Evolutionary conservation across 2,329 filamentous ascomycete species (phyloP).

Genomic region (Exophiala dermatitidis): DNA sequence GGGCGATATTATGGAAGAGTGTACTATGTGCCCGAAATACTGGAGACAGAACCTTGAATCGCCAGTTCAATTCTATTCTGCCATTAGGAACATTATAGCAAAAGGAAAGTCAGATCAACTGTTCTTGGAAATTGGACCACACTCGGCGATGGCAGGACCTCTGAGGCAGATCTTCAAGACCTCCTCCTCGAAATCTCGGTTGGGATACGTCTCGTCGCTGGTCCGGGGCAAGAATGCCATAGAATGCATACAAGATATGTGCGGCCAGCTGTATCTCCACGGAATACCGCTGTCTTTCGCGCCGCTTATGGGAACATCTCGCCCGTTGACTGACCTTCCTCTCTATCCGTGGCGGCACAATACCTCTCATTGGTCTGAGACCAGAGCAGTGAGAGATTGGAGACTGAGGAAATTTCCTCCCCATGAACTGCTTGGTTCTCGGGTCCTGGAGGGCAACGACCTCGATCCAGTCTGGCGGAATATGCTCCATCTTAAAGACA

Average conservation of each 20-base stretch:
- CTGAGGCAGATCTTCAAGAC: neutral
- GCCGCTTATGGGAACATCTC: neutral
- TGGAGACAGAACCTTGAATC: neutral
- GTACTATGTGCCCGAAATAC: neutral
- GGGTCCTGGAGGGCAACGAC: neutral
- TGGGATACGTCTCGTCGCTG: neutral
- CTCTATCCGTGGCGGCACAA: constrained; percentile 47
- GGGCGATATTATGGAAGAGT: neutral
- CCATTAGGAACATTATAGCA: neutral
- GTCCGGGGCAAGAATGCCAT: neutral
- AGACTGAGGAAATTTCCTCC: constrained; percentile 33
- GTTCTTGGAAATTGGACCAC: neutral
- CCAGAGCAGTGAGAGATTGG: constrained; percentile 36
- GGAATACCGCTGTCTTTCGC: constrained; percentile 1
- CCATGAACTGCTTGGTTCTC: constrained; percentile 27
- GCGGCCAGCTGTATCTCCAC: neutral
- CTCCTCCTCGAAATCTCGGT: neutral
- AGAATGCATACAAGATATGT: neutral
- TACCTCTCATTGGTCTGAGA: constrained; percentile 39
- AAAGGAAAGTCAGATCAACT: neutral
- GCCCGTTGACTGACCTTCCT: constrained; percentile 33
- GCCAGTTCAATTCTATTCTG: neutral
- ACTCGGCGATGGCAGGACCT: neutral
- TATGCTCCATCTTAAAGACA: constrained; percentile 26
- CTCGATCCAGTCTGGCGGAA: constrained; percentile 30